phyloP scores from a whole-genome alignment of 2,329 filamentous ascomycete genomes.

The Fusarium sulawesiense region DNA sequence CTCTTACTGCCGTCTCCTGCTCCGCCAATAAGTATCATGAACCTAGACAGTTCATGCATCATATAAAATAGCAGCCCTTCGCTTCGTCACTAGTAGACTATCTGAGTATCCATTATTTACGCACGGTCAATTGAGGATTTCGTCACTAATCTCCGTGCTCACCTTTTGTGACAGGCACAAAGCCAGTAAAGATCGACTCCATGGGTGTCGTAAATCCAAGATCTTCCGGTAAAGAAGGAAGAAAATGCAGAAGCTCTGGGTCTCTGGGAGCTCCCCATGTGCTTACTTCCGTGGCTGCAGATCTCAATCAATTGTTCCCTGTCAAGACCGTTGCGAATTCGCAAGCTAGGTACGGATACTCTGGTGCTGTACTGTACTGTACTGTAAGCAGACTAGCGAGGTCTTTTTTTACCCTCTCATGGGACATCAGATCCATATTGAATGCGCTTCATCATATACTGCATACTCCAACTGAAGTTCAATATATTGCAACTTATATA shows the following conservation, averaged over 20 bases:
- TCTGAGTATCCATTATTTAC: conserved; percentile 9
- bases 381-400: neutral
- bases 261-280: conserved; percentile 5
- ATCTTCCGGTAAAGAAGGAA: conserved; percentile 1
- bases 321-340: conserved; percentile 20
- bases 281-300: conserved; percentile 25
- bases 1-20: neutral
- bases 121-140: conserved; percentile 17
- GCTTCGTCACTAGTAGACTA: neutral
- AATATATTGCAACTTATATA: neutral
- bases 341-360: neutral
- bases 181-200: conserved; percentile 20
- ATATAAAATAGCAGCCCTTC: conserved; percentile 6
- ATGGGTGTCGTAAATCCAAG: conserved; percentile 3
- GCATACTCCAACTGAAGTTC: neutral
- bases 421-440: conserved; percentile 13
- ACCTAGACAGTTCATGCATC: conserved; percentile 11
- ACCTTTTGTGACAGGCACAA: conserved; percentile 6
- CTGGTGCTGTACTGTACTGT: neutral
- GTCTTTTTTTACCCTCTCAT: conserved; percentile 17
- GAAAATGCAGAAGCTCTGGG: conserved; percentile 5
- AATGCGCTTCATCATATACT: conserved; percentile 15
- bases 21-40: conserved; percentile 4
- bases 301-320: conserved; percentile 40
- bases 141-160: conserved; percentile 37